Base-by-base conservation (phyloP, 1,139 yeast genomes). In the Kodamaea derodonti region DNA sequence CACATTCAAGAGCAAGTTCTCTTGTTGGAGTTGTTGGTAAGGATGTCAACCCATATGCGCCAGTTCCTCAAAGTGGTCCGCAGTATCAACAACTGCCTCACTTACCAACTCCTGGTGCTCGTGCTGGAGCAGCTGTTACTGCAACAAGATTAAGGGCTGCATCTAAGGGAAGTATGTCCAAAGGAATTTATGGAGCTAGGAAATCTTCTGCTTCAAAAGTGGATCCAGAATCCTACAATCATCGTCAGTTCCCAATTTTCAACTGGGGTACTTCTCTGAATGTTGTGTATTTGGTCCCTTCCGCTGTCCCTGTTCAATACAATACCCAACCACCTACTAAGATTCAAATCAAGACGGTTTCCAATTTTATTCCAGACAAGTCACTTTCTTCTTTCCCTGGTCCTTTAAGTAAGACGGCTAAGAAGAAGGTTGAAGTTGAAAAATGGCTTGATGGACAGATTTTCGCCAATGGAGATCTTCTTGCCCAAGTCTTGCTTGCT, bases 181-280 rank as follows among this genome's bases (percentile, higher is more conserved):
- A 50, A 31, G 61, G 61, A 38, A 39, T 42, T 10, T 37, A 37
- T 18, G 38, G 38, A 10, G n/a, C n/a, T n/a, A 26, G 40, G n/a
- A 33, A 34, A 8, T 17, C 29, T 14, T 52, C 59, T 4, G 49
- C 53, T 4, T 52, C 57, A 1, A 59, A 57, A 38, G 53, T 56
- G 14, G 57, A 68, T 38, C 72, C 74, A 2, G 56, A 56, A 18
- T 60, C 65, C 6, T 49, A 63, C 30, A 49, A 51, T 20, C 69
- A 67, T 34, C 66, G 85, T 38, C 95, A 86, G 53, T 84, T 84
- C 55, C 95, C 95, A 0, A 56, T 88, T 24, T 84, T 87, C 53
- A 67, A 74, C 37, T 88, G 95, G 85, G 75, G 85, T 31, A 60
- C 65, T 25, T 55, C 69, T 4, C 58, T 52, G 27, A 56, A 52